These are phyloP conservation scores for Magnaporthiopsis rhizophila DNA, from an alignment of 2,329 filamentous ascomycete genomes.

Conservation along the genomic window DNA sequence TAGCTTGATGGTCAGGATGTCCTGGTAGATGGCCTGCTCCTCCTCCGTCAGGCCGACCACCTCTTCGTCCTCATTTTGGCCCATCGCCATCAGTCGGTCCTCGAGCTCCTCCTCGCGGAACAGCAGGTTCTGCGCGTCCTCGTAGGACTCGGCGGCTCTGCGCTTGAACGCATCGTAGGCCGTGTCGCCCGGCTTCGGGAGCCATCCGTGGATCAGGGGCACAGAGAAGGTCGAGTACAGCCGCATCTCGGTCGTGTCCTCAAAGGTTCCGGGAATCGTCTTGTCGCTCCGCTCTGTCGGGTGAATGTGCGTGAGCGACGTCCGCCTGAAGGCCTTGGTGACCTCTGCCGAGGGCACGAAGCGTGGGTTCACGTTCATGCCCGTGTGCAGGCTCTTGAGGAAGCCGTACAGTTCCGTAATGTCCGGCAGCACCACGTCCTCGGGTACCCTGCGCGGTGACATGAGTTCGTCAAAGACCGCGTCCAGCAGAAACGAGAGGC, in stretches of 20 bases:
- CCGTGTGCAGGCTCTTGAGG: conserved; percentile 80
- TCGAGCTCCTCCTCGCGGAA: conserved; percentile 88
- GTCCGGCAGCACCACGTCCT: conserved; percentile 58
- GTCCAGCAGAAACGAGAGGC: conserved; percentile 74
- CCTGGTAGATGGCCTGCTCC: conserved; percentile 74
- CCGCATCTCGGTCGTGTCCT: conserved; percentile 80
- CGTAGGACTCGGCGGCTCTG: conserved; percentile 69
- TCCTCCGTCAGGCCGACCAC: conserved; percentile 50
- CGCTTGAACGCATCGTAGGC: conserved; percentile 64
- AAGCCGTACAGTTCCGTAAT: conserved; percentile 84
- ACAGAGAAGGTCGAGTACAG: conserved; percentile 85
- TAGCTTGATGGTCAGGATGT: conserved; percentile 74
- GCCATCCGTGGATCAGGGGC: conserved; percentile 88
- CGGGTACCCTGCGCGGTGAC: not conserved
- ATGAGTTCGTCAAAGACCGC: conserved; percentile 85
- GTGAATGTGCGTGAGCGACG: conserved; percentile 43
- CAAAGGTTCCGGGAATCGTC: conserved; percentile 64
- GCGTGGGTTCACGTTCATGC: conserved; percentile 95
- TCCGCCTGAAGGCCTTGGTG: conserved; percentile 39
- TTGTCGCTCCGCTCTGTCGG: conserved; percentile 37
- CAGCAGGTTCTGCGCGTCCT: conserved; percentile 82
- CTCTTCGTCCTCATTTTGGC: conserved; percentile 21
- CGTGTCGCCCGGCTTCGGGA: conserved; percentile 60
- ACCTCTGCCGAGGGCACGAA: conserved; percentile 57
- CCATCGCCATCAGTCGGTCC: conserved; percentile 53